Conservation (phyloP, 768 basidiomycete genomes). For the Pleurotus pulmonarius region DNA sequence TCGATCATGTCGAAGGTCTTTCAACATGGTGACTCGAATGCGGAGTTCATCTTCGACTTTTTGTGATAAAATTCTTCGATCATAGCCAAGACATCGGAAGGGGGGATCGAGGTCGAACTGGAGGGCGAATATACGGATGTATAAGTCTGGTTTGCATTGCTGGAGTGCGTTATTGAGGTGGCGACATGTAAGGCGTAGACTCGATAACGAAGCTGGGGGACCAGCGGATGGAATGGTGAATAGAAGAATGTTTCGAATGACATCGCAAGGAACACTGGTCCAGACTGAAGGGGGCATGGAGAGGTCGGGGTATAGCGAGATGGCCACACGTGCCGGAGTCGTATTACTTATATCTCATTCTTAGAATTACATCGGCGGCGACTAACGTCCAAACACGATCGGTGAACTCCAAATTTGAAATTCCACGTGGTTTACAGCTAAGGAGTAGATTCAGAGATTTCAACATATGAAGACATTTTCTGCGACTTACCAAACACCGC, state of each 20-base stretch:
- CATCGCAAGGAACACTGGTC: conserved; percentile 26
- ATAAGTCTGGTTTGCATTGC: conserved; percentile 26
- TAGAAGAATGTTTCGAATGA: conserved; percentile 31
- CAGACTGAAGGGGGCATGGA: conserved; percentile 8
- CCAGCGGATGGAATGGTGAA: conserved; percentile 26
- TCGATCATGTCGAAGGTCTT: conserved; percentile 35
- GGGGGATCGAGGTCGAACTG: conserved; percentile 47
- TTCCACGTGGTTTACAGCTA: background rate
- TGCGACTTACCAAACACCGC: background rate
- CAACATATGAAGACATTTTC: too few species aligned
- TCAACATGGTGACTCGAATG: conserved; percentile 40
- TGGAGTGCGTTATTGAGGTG: conserved; percentile 22
- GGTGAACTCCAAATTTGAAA: background rate
- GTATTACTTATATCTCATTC: background rate
- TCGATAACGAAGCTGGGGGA: conserved; percentile 28
- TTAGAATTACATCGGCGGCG: background rate
- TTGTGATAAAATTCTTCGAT: conserved; percentile 17
- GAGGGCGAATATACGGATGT: conserved; percentile 36
- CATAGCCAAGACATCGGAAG: conserved; percentile 29
- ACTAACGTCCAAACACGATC: background rate
- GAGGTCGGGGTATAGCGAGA: too few species aligned
- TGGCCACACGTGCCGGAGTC: background rate
- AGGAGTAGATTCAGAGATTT: background rate
- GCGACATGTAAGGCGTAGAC: conserved; percentile 29
- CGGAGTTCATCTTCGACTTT: conserved; percentile 41